phyloP scores from a whole-genome alignment of 2,329 filamentous ascomycete species.

The Graphilbum ipis-grandicollis region DNA sequence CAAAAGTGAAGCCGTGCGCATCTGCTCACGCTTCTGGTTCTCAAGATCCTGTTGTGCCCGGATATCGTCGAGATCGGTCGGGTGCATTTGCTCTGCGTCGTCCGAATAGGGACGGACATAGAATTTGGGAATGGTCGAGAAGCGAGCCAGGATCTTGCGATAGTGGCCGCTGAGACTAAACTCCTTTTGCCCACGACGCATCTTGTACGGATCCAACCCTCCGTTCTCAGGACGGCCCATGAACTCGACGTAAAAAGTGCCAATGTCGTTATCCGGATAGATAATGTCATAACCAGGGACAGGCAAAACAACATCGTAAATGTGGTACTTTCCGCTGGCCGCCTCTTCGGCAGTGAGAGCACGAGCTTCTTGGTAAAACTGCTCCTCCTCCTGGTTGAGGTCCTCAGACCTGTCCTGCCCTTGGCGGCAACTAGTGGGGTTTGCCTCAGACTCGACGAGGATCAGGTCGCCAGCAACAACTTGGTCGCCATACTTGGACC shows the following conservation, averaged over 20 bases:
- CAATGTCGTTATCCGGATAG: constrained; percentile 72
- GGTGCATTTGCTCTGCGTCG: constrained; percentile 68
- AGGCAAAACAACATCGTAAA: constrained; percentile 82
- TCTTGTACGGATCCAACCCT: constrained; percentile 61
- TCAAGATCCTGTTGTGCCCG: constrained; percentile 19
- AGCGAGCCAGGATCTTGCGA: constrained; percentile 62
- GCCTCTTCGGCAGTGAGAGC: constrained; percentile 63
- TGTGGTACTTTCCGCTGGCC: constrained; percentile 54
- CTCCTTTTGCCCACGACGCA: constrained; percentile 75
- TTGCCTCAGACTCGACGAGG: constrained; percentile 26
- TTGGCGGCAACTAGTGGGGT: constrained; percentile 16
- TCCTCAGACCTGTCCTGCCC: constrained; percentile 50
- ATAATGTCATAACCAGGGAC: constrained; percentile 81
- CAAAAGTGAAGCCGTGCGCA: background rate
- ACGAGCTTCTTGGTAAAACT: constrained; percentile 40
- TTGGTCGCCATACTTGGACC: constrained; percentile 52
- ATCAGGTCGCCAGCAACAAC: constrained; percentile 80
- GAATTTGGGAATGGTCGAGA: constrained; percentile 45
- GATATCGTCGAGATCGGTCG: constrained; percentile 67
- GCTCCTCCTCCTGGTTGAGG: constrained; percentile 24
- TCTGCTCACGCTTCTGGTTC: constrained; percentile 9
- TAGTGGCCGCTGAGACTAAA: constrained; percentile 81
- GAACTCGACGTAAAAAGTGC: constrained; percentile 68
- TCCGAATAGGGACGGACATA: constrained; percentile 53
- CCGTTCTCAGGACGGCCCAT: constrained; percentile 72